Conservation (phyloP, 805 yeast species). For the Alloascoidea africana region DNA sequence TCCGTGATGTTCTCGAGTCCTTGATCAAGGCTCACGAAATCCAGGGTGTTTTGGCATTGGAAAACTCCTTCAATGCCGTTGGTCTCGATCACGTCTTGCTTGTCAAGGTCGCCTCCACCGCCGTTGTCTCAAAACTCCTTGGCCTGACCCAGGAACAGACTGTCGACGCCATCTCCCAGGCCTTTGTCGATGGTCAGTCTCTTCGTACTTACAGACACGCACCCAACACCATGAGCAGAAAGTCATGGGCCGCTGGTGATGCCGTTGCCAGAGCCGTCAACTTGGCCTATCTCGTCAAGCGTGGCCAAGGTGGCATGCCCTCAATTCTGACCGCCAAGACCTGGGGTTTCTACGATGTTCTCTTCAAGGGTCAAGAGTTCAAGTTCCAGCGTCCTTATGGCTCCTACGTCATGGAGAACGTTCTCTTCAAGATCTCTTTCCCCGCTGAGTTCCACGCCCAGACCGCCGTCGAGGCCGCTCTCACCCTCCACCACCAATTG, state of each 20-base stretch:
- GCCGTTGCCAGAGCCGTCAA: conserved; percentile 45
- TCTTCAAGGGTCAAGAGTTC: conserved; percentile 35
- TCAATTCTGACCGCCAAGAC: conserved; percentile 39
- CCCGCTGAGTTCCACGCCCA: conserved; percentile 58
- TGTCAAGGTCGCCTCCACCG: conserved; percentile 46
- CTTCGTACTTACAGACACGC: conserved; percentile 49
- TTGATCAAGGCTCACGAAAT: conserved; percentile 54
- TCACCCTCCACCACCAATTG: conserved; percentile 25
- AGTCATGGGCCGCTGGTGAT: conserved; percentile 59
- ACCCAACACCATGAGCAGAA: conserved; percentile 47
- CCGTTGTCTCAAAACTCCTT: conserved; percentile 40
- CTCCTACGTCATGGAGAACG: conserved; percentile 48
- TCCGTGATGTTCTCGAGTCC: conserved; percentile 34
- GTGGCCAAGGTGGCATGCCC: conserved; percentile 41
- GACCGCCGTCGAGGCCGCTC: conserved; percentile 46
- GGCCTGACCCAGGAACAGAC: conserved; percentile 36
- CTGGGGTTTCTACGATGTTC: conserved; percentile 54
- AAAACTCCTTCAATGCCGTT: conserved; percentile 43
- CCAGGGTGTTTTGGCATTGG: conserved; percentile 42
- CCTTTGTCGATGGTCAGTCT: conserved; percentile 45
- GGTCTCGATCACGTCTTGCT: conserved; percentile 46
- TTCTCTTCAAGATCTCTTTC: conserved; percentile 43
- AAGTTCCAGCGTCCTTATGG: conserved; percentile 38
- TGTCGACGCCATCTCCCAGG: conserved; percentile 39
- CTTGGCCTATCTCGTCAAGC: conserved; percentile 33